Base-by-base conservation (phyloP, 768 basidiomycete genomes). In the Leccinum fibrillosum region DNA sequence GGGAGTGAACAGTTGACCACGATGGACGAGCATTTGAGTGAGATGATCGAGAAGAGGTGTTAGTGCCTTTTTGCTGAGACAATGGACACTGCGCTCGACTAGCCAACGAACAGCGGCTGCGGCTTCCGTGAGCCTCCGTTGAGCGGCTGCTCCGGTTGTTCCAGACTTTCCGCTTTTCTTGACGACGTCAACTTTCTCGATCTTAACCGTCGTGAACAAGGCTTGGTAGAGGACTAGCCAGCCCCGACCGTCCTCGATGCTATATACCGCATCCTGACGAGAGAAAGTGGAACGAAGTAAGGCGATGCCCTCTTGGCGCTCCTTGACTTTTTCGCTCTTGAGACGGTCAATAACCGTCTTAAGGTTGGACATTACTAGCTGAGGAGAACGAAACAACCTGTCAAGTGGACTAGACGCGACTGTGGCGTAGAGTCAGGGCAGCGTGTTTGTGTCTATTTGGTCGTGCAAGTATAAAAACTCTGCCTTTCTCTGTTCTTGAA, bases 181-280 rank as follows among this genome's bases (percentile, higher is more conserved):
- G 55, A 75, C 57, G 28, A 58, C 76, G 10, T 77, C 77, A 15
- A 61, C 72, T 68, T 81, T 86, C 75, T 97, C 95, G 54, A 71
- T 76, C 21, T 75, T 66, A 49, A 94, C 86, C 2, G 82, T 75
- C 10, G 76, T 74, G 67, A 94, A 94, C 7, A 97, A 74, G 15
- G 83, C 84, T 63, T 91, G 83, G 65, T 87, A 92, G 8, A 94
- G 75, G 8, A 78, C 74, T 23, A 86, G 73, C 90, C 90, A 95
- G 49, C 71, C 68, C 44, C 74, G 72, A 34, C 60, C 67, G n/a
- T 70, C 68, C 54, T 79, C 75, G 35, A 75, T 59, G 48, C 66
- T 65, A n/a, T 70, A 67, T 23, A 83, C 74, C 12, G 78, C 77
- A 56, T 74, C 70, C 61, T 82, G 76, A 59, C 76, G 75, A 13